Evolutionary conservation across 331 rosid species (phyloP).

Genomic region (Acacia concinna): DNA sequence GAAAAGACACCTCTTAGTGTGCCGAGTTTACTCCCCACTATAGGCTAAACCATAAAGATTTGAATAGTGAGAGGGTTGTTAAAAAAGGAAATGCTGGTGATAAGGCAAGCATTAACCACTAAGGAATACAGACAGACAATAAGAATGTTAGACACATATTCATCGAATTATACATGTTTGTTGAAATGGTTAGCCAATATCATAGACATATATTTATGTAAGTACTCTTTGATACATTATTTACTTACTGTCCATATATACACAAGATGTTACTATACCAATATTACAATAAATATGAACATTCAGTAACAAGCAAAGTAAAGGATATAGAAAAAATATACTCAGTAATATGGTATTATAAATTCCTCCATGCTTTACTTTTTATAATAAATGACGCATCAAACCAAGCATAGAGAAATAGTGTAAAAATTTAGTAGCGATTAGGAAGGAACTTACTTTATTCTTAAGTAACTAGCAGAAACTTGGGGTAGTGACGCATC

Average conservation of each 20-base stretch:
- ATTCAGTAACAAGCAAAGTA: conserved; percentile 4
- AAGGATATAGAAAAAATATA: conserved; percentile 8
- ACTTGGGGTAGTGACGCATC: conserved; percentile 72
- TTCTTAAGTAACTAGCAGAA: conserved; percentile 64
- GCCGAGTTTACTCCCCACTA: conserved; percentile 6
- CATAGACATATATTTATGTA: neutral
- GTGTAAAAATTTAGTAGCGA: neutral
- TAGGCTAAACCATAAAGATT: conserved; percentile 14
- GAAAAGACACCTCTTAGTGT: neutral
- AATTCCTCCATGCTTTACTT: conserved; percentile 3
- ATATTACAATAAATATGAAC: neutral
- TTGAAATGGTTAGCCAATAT: neutral
- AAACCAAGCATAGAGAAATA: conserved; percentile 18
- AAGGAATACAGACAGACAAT: neutral
- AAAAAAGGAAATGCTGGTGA: neutral
- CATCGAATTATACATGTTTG: neutral
- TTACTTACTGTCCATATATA: neutral
- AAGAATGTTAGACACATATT: neutral
- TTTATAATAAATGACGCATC: conserved; percentile 22
- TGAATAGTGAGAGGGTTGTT: neutral
- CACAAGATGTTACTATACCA: neutral
- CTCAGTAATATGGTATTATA: conserved; percentile 12
- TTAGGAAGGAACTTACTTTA: conserved; percentile 63
- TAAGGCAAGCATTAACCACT: neutral
- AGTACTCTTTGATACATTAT: neutral